These are phyloP conservation scores for Massospora cicadina DNA, from an alignment of 371 early-diverging fungal genomes.

Conservation along the genomic window DNA sequence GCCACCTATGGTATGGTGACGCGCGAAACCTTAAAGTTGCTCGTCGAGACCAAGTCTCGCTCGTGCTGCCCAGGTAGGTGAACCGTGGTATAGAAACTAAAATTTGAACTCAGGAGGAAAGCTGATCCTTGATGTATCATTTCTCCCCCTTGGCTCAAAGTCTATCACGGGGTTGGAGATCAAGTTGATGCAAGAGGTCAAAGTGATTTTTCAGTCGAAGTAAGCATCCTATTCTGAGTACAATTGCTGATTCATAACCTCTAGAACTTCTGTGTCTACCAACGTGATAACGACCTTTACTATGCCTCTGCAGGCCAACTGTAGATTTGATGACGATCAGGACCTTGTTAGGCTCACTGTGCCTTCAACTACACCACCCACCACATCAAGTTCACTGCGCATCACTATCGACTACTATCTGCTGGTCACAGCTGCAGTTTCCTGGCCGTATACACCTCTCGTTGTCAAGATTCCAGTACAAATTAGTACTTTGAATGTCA, in stretches of 20 bases:
- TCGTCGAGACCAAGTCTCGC: slow-evolving; percentile 6
- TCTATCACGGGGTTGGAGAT: background rate
- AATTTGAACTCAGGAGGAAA: slow-evolving; percentile 4
- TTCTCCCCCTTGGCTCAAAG: slow-evolving; percentile 2
- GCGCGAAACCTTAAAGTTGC: slow-evolving; percentile 1
- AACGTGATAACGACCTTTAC: background rate
- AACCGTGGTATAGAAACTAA: background rate
- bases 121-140: slow-evolving; percentile 4
- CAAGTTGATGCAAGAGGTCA: slow-evolving; percentile 5
- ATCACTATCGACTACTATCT: slow-evolving; percentile 1
- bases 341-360: slow-evolving; percentile 1
- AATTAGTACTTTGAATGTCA: slow-evolving; percentile 8
- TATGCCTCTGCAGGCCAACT: background rate
- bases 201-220: background rate
- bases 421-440: background rate
- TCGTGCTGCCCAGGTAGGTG: slow-evolving; percentile 2
- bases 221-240: background rate
- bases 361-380: slow-evolving; percentile 6
- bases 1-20: background rate
- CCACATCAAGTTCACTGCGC: background rate
- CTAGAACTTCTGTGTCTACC: background rate
- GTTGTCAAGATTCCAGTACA: slow-evolving; percentile 1
- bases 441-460: slow-evolving; percentile 7
- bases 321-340: slow-evolving; percentile 1
- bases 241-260: background rate